These are phyloP conservation scores for Boletus vermiculosoides DNA, from an alignment of 768 basidiomycete species.

Conservation along the genomic window DNA sequence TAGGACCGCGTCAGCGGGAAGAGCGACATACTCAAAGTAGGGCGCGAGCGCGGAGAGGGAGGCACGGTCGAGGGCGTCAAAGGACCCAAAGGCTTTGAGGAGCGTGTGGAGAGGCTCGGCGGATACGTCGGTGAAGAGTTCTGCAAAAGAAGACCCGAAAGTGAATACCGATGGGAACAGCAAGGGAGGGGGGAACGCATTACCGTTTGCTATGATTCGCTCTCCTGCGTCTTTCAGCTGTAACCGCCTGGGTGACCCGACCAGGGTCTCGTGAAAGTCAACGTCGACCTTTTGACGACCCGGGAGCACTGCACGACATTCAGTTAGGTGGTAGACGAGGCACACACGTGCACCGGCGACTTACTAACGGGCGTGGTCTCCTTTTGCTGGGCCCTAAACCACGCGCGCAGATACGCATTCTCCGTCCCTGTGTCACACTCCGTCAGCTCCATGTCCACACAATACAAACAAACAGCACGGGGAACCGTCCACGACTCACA, in stretches of 20 bases:
- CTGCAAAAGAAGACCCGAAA: background rate
- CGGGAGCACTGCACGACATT: conserved; percentile 45
- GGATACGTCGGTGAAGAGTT: conserved; percentile 34
- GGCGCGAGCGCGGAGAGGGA: conserved; percentile 62
- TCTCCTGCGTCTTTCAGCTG: conserved; percentile 73
- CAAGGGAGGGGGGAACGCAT: conserved; percentile 2
- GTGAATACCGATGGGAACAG: background rate
- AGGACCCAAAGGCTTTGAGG: conserved; percentile 76
- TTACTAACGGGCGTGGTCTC: conserved; percentile 46
- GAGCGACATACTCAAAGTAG: conserved; percentile 66
- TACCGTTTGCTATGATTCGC: conserved; percentile 64
- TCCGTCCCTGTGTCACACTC: conserved; percentile 67
- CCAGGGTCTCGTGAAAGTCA: conserved; percentile 40
- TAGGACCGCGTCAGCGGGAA: conserved; percentile 58
- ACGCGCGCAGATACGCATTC: conserved; percentile 84
- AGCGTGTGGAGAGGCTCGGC: conserved; percentile 74
- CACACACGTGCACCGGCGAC: conserved; percentile 27
- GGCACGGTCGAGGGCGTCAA: conserved; percentile 52
- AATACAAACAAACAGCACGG: conserved; percentile 3
- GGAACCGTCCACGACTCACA: conserved; percentile 51
- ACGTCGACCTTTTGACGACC: conserved; percentile 53
- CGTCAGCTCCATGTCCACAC: conserved; percentile 3
- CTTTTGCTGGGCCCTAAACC: conserved; percentile 66
- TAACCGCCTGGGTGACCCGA: conserved; percentile 63
- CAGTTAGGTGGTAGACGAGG: background rate